These are phyloP conservation scores for Arachnopeziza araneosa DNA, from an alignment of 2,329 filamentous ascomycete species.

Conservation along the genomic window DNA sequence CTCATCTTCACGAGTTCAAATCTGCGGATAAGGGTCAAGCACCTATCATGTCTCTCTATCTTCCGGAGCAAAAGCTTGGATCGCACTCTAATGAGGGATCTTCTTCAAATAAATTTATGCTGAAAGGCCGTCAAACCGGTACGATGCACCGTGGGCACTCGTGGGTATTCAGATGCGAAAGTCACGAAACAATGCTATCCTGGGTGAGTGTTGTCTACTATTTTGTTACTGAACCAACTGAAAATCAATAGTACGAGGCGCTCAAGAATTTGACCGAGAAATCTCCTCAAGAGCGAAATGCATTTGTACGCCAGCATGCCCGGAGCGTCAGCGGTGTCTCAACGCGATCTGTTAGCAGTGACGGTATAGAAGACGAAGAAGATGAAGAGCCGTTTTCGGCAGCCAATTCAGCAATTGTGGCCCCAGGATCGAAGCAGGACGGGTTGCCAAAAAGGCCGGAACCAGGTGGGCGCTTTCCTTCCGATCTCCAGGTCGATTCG, in stretches of 20 bases:
- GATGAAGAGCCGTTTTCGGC: constrained; percentile 59
- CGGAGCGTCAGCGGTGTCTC: constrained; percentile 68
- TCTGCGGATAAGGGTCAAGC: constrained; percentile 90
- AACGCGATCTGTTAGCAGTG: constrained; percentile 59
- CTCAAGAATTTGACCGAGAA: constrained; percentile 87
- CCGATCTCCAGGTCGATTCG: constrained; percentile 78
- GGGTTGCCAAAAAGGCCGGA: constrained; percentile 62
- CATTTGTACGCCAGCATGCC: constrained; percentile 78
- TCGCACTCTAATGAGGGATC: constrained; percentile 79
- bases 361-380: constrained; percentile 72
- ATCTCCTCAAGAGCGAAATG: constrained; percentile 79
- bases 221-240: not conserved
- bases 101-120: constrained; percentile 93
- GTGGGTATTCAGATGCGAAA: constrained; percentile 67
- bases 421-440: constrained; percentile 45
- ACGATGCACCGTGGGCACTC: constrained; percentile 79
- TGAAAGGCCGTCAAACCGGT: constrained; percentile 92
- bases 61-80: constrained; percentile 91
- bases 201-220: constrained; percentile 44
- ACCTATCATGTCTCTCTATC: constrained; percentile 92
- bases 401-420: constrained; percentile 48
- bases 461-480: constrained; percentile 95
- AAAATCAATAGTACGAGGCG: constrained; percentile 62
- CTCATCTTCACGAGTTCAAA: constrained; percentile 97
- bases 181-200: constrained; percentile 90